Conservation (phyloP, 331 rosid genomes). For the Phaseolus coccineus region DNA sequence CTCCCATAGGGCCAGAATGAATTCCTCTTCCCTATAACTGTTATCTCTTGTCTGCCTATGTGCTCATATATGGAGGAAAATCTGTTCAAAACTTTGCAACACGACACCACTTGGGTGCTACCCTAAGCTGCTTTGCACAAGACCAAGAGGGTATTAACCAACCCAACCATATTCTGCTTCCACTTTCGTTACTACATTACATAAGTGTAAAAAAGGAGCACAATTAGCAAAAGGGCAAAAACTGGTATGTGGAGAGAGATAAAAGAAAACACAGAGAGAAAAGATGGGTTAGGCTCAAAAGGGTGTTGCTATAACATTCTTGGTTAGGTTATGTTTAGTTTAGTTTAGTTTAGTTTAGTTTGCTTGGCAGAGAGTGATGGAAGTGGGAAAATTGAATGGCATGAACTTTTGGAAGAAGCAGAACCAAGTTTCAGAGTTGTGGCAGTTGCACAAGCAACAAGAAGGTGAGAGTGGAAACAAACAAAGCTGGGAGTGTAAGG, state of each 20-base stretch:
- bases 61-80: constrained; percentile 45
- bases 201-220: constrained; percentile 34
- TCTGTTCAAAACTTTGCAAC: constrained; percentile 41
- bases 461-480: constrained; percentile 37
- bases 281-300: constrained; percentile 77
- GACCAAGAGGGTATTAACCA: constrained; percentile 58
- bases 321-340: constrained; percentile 50
- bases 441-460: constrained; percentile 52
- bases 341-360: neutral
- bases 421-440: constrained; percentile 54
- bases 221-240: constrained; percentile 53
- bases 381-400: constrained; percentile 75
- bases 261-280: constrained; percentile 6
- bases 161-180: constrained; percentile 24
- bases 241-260: constrained; percentile 12
- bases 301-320: constrained; percentile 37
- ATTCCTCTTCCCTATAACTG: constrained; percentile 57
- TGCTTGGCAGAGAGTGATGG: constrained; percentile 54
- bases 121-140: constrained; percentile 33
- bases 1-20: constrained; percentile 55
- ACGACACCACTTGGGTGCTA: constrained; percentile 45
- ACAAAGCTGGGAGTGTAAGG: constrained; percentile 35
- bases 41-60: constrained; percentile 38
- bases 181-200: constrained; percentile 34
- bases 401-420: constrained; percentile 59